Evolutionary conservation across 257 asterid genomes (phyloP), one percentile per base, ranked within the genome.

Genomic region (Ballota nigra): DNA sequence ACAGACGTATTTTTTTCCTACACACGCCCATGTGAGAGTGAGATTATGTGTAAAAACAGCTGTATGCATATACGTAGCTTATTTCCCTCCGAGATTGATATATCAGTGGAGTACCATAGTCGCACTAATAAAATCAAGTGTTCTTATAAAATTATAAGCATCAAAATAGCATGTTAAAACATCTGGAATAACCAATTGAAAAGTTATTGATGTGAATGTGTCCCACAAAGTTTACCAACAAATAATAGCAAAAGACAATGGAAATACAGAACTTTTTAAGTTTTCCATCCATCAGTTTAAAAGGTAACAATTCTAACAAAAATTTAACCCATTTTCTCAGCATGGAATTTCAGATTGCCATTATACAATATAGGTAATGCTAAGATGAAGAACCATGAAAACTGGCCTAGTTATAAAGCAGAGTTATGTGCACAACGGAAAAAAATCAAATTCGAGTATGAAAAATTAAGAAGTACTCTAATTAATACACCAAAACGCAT

Each of bases 401-500:
- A 31, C 3, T 28, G 8, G 52, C 49, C 28, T 33, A 8, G 34
- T 63, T 24, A 10, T 13, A 33, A 56, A 52, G 40, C 16, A 58
- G 31, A 58, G 13, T 16, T 5, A 33, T 68, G 22, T 11, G 33
- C n/a, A n/a, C n/a, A n/a, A n/a, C 31, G 56, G 68, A 76, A 41
- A 61, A 73, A 53, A 28, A 59, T 41, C 66, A 61, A 23, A 71
- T 33, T 45, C 41, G 0, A 47, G 52, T 9, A 52, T 13, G 18
- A 28, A 38, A 43, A 29, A 3, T 52, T 22, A 41, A 49, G 68
- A 22, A 7, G 19, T 1, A 16, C 8, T 72, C 4, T 11, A 78
- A 57, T 11, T 26, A 47, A 57, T 9, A 28, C 55, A 56, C 47
- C 56, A 26, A 13, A 73, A 56, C 24, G 38, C 31, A 60, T 86